Percentiles rank a stretch among this genome's conserved stretches.
These are phyloP conservation scores for Nicotiana noctiflora DNA, from an alignment of 257 asterid species.

Conservation along the genomic window DNA sequence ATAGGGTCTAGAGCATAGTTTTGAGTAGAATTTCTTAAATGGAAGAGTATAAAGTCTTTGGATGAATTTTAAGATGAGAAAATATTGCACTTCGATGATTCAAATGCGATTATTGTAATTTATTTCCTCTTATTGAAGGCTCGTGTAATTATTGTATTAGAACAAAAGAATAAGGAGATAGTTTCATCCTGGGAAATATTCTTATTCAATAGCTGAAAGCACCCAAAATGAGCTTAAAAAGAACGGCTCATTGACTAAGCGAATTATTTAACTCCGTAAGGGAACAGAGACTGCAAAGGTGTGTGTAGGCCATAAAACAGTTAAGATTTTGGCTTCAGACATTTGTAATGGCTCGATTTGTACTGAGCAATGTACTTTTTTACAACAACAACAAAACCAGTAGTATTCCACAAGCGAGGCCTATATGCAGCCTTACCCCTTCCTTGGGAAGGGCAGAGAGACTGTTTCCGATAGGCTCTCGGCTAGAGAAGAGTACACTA, in stretches of 20 bases:
- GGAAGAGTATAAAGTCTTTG: not conserved
- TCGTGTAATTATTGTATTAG: not conserved
- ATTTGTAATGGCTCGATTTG: not conserved
- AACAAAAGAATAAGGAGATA: not conserved
- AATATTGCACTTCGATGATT: not conserved
- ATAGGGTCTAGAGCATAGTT: not conserved
- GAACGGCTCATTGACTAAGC: not conserved
- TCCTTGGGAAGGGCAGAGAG: no score
- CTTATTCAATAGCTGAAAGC: not conserved
- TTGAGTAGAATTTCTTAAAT: not conserved
- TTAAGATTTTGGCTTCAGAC: not conserved
- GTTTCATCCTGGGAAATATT: not conserved
- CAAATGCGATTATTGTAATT: not conserved
- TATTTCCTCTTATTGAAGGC: not conserved
- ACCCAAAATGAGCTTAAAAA: not conserved
- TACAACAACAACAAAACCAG: no score
- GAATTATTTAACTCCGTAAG: not conserved
- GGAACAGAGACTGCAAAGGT: not conserved
- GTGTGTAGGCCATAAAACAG: not conserved
- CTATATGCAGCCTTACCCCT: no score
- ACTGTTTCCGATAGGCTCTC: no score
- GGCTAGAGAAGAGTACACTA: no score
- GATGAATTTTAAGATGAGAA: not conserved
- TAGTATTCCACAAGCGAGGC: no score
- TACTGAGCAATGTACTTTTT: no score